These are phyloP conservation scores for Debaryomyces sp. DNA, from an alignment of 1,139 yeast species.

Conservation along the genomic window DNA sequence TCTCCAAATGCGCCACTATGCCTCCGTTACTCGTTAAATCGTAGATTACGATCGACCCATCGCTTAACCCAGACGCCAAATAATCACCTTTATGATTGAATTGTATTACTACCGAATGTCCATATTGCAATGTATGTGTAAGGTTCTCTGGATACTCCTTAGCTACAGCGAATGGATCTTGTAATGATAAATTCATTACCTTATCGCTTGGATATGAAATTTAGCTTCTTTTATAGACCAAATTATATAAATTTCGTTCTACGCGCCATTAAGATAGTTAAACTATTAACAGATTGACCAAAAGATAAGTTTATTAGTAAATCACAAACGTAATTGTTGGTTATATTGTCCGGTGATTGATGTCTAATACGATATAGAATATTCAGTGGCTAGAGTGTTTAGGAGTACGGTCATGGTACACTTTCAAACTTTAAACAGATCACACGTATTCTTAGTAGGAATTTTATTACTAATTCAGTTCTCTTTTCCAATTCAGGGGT, in stretches of 20 bases:
- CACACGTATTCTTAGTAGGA: slow-evolving; percentile 1
- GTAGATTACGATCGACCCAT: slow-evolving; percentile 78
- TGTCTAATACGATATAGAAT: not conserved
- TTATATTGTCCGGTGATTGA: not conserved
- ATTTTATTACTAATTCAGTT: slow-evolving; percentile 3
- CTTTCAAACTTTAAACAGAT: not conserved
- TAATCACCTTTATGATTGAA: slow-evolving; percentile 84
- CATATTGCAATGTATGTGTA: slow-evolving; percentile 62
- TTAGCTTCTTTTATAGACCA: not conserved
- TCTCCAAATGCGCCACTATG: slow-evolving; percentile 54
- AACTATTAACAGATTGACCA: not conserved
- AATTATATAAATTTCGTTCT: not conserved
- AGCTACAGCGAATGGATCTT: slow-evolving; percentile 91
- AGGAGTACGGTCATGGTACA: not conserved
- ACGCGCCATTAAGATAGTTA: not conserved
- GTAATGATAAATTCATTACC: slow-evolving; percentile 76
- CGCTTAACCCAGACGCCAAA: slow-evolving; percentile 80
- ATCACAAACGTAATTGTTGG: not conserved
- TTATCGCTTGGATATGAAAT: not conserved
- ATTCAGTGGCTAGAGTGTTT: not conserved
- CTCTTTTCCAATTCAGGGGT: slow-evolving; percentile 1
- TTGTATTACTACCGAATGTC: slow-evolving; percentile 74
- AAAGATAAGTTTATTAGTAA: not conserved
- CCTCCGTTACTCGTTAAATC: slow-evolving; percentile 65
- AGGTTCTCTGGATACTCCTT: slow-evolving; percentile 91